A percentile compares a stretch with the other conserved stretches of the same genome.
Evolutionary conservation across 208 protist genomes (phyloP).

Genomic region (Naegleria gruberi): DNA sequence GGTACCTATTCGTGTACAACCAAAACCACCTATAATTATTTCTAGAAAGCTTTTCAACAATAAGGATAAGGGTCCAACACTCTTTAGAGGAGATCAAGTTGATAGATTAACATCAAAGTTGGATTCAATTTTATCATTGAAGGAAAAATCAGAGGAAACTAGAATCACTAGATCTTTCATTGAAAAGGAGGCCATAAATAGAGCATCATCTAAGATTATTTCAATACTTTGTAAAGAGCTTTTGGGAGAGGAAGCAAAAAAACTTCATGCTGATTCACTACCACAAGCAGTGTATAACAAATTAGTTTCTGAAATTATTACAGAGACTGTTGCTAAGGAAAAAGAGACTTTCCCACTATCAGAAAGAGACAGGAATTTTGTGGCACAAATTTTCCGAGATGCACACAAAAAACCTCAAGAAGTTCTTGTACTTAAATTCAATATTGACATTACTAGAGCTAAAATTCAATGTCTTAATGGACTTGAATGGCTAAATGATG

Average conservation of each 20-base stretch:
- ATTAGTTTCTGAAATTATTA: not conserved
- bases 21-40: not conserved
- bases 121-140: not conserved
- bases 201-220: not conserved
- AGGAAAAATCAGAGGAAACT: not conserved
- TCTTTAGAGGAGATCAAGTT: too few relatives aligned
- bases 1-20: too few relatives aligned
- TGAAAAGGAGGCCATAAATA: not conserved
- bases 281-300: not conserved
- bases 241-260: not conserved
- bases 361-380: not conserved
- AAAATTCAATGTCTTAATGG: not conserved
- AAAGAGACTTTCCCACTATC: not conserved
- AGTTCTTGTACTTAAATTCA: not conserved
- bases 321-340: not conserved
- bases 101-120: not conserved
- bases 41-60: not conserved
- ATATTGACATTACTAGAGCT: not conserved
- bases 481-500: constrained; percentile 45
- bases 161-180: not conserved
- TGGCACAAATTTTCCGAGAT: not conserved
- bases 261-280: not conserved
- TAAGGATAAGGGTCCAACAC: not conserved
- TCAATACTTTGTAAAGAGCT: not conserved
- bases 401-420: not conserved